Base-by-base conservation (phyloP, 2,329 filamentous ascomycete species). In the Penicillium sp. region DNA sequence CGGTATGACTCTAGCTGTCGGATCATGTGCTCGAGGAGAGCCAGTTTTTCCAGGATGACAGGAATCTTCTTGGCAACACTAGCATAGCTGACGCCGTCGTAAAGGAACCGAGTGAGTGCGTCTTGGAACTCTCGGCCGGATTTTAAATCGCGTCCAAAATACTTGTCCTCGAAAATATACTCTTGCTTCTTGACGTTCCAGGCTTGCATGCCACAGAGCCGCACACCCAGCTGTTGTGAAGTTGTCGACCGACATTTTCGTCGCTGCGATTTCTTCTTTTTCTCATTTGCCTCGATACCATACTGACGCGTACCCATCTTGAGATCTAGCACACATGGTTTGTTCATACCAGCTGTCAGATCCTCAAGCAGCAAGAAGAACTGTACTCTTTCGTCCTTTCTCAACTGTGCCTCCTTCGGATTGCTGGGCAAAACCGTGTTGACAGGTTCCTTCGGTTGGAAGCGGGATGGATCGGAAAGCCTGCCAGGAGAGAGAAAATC, bases 291-390 rank as follows among this genome's bases (percentile, higher is more conserved):
- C 59, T 97, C 91, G 11, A 97, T 83, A 7, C 93, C 93, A 67
- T 96, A 97, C 66, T 99, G 93, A 2, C 93, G 85, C 7, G 93
- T 99, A 16, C 93, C 93, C 93, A 99, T 99, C 68, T 99, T 99
- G 54, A 99, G 77, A 66, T 99, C 93, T 70, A 99, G 87, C 52
- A 99, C 95, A 71, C 93, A 97, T 4, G 93, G 93, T 42, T 88
- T 84, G 66, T 89, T 91, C 93, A 99, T 97, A 29, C 92, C 92
- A 2, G 92, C 88, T 1, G 93, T 99, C 40, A 99, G 79, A 67
- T 99, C 93, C 70, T 99, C 93, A 9, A 99, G 75, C 0, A 99
- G 78, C 12, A 99, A 76, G 66, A 99, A 99, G 66, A 92, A 95
- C 62, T 96, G 89, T 4, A 95, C 88, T 28, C 92, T 84, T 45